Conservation (phyloP, 768 basidiomycete species). For the Melanogaster broomeanus region DNA sequence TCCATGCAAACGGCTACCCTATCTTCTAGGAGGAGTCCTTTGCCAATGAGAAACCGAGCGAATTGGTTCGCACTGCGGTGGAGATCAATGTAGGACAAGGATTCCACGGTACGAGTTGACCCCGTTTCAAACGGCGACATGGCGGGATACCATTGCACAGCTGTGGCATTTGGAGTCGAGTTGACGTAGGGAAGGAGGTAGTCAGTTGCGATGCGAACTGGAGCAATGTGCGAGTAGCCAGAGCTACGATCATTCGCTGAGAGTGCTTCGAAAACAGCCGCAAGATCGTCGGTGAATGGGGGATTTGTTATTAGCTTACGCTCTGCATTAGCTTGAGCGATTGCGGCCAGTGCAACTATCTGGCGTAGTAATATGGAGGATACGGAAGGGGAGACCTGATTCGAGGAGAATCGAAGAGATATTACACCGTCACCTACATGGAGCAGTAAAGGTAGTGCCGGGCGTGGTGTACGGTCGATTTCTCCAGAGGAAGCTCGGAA, state of each 20-base stretch:
- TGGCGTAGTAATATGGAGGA: slow-evolving; percentile 19
- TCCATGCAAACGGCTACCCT: slow-evolving; percentile 48
- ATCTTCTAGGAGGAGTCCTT: slow-evolving; percentile 39
- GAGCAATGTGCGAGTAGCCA: slow-evolving; percentile 18
- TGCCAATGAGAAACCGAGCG: slow-evolving; percentile 41
- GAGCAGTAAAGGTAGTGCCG: slow-evolving; percentile 10
- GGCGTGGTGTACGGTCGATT: background rate
- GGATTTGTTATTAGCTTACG: slow-evolving; percentile 10
- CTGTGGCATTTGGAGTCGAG: slow-evolving; percentile 13
- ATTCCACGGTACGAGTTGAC: slow-evolving; percentile 3
- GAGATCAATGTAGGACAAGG: slow-evolving; percentile 36
- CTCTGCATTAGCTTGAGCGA: slow-evolving; percentile 1
- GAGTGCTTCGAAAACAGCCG: slow-evolving; percentile 18
- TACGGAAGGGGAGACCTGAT: slow-evolving; percentile 12
- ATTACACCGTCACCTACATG: slow-evolving; percentile 8
- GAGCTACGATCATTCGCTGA: slow-evolving; percentile 6
- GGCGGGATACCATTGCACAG: slow-evolving; percentile 24
- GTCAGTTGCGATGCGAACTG: slow-evolving; percentile 23
- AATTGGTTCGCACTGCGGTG: slow-evolving; percentile 40
- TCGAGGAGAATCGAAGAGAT: slow-evolving; percentile 13
- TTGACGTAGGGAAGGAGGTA: slow-evolving; percentile 20
- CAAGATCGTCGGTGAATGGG: slow-evolving; percentile 9
- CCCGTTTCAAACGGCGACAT: slow-evolving; percentile 5
- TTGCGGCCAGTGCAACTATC: slow-evolving; percentile 8
- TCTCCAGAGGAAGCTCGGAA: slow-evolving; percentile 11